Percentiles rank a stretch among this genome's conserved stretches.
These are phyloP conservation scores for Cucurbita pepo DNA, from an alignment of 306 rosid species.

Conservation along the genomic window DNA sequence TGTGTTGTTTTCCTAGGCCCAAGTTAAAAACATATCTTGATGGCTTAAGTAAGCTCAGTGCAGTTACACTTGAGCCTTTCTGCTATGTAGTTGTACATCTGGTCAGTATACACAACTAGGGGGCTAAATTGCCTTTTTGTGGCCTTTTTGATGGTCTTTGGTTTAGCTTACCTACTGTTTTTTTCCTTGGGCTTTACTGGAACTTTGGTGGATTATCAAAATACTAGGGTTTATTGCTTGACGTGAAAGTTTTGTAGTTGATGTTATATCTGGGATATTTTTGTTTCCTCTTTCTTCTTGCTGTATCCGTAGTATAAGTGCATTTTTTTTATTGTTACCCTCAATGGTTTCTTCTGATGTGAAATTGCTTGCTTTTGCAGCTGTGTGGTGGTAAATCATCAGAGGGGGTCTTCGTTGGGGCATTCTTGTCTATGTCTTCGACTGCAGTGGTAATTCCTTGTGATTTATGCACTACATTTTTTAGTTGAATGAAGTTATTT, in stretches of 20 bases:
- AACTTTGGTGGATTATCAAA: neutral
- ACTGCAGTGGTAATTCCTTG: conserved; percentile 76
- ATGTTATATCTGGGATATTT: neutral
- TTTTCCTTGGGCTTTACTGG: neutral
- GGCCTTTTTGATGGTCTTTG: neutral
- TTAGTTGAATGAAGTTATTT: neutral
- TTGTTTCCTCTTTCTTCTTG: neutral
- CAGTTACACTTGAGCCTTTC: neutral
- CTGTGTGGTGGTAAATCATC: conserved; percentile 90
- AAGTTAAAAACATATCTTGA: neutral
- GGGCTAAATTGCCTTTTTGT: neutral
- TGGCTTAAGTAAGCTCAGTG: neutral
- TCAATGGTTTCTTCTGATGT: conserved; percentile 18
- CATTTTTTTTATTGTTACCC: neutral
- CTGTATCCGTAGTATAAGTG: neutral
- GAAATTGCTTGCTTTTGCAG: conserved; percentile 43
- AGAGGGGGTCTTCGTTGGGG: conserved; percentile 84
- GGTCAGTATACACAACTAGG: neutral
- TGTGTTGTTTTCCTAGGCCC: neutral
- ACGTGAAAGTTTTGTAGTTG: neutral
- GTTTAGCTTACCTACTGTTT: neutral
- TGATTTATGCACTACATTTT: neutral
- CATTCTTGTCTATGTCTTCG: conserved; percentile 84
- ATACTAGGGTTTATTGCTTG: neutral
- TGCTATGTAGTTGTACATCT: neutral